Base-by-base conservation (phyloP, 176 grass and related monocot genomes). In the Eragrostis curvula region DNA sequence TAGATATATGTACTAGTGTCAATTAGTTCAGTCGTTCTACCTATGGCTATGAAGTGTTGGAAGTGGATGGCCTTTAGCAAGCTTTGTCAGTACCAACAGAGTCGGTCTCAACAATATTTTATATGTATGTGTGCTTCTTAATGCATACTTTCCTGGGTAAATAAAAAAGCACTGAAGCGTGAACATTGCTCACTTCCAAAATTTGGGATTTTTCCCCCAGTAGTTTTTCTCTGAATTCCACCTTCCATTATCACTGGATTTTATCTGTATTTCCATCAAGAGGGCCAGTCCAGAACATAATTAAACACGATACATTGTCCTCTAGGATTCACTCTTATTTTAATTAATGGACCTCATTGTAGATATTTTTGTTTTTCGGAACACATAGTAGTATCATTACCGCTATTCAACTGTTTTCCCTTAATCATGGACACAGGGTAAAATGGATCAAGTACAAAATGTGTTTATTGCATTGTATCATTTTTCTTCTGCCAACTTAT, bases 301-400 rank as follows among this genome's bases (percentile, higher is more conserved):
- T 52, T 79, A 28, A 52, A 64, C 66, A 78, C 5, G 0, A 18
- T 28, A 16, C n/a, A 7, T 5, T n/a, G 25, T 9, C 39, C 70
- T 40, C 66, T 25, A 46, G 1, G 8, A 28, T 15, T 45, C 41
- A 73, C 29, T 52, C 10, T 7, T 47, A 4, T 36, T 36, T 3
- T 60, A 10, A 63, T 13, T 12, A 63, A 29, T 29, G 28, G 27
- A 29, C 42, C 23, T 59, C 66, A 7, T 65, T 49, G 61, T 11
- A 61, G 47, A 57, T 60, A 71, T 14, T 71, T 78, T 13, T 78
- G 30, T 85, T 18, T 24, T 78, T 50, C 74, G 71, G 27, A 78
- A 32, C 52, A n/a, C 78, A 80, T 23, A 39, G 3, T 46, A 20
- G 16, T 48, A 67, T 74, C 36, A 24, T 56, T 61, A 69, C 6